Conservation (phyloP, 192 early-diverging fungal species). For the Coemansia sp. region DNA sequence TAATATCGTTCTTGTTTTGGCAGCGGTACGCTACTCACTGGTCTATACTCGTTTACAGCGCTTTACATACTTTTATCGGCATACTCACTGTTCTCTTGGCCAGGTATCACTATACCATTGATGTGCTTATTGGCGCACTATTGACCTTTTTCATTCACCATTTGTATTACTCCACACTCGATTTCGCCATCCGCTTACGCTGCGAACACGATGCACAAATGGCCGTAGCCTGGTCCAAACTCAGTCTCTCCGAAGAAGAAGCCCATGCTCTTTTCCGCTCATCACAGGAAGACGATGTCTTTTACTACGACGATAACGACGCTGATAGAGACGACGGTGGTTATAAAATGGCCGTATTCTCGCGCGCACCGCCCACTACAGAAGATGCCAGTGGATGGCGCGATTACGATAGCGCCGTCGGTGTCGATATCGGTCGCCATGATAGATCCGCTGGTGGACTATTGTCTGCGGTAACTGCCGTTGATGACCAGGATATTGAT, state of each 20-base stretch:
- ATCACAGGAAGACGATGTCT: background rate
- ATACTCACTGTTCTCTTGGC: slow-evolving; percentile 60
- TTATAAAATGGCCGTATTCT: slow-evolving; percentile 28
- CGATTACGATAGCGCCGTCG: slow-evolving; percentile 43
- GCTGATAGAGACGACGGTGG: background rate
- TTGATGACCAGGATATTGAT: background rate
- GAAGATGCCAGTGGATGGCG: slow-evolving; percentile 16
- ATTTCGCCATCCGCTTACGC: slow-evolving; percentile 23
- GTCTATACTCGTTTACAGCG: slow-evolving; percentile 46
- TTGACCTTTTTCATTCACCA: slow-evolving; percentile 63
- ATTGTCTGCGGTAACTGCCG: background rate
- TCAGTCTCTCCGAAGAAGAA: background rate
- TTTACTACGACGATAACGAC: slow-evolving; percentile 12
- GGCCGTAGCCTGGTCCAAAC: slow-evolving; percentile 10
- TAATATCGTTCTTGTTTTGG: slow-evolving; percentile 62
- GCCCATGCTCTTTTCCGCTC: background rate
- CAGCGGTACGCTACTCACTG: slow-evolving; percentile 58
- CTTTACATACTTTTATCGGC: slow-evolving; percentile 42
- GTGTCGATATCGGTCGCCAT: slow-evolving; percentile 21
- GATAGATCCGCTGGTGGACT: background rate
- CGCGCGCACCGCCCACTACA: background rate
- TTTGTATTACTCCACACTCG: slow-evolving; percentile 60
- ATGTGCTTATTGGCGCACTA: slow-evolving; percentile 62
- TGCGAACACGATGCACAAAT: background rate
- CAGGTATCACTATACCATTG: slow-evolving; percentile 66